These are phyloP conservation scores for Mycena sanguinolenta DNA, from an alignment of 768 basidiomycete species.

Conservation along the genomic window DNA sequence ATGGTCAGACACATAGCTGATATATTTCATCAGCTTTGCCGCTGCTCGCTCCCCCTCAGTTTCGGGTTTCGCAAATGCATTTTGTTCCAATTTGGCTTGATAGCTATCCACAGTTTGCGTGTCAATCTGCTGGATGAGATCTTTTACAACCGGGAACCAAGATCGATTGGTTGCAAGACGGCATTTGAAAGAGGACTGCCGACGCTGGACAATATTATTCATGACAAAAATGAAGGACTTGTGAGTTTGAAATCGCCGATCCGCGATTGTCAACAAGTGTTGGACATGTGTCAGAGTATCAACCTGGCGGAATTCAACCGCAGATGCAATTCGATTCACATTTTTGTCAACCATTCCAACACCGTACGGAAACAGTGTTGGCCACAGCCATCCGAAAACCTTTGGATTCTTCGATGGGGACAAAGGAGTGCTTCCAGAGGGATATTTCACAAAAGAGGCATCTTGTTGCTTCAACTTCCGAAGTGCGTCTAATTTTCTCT, in stretches of 20 bases:
- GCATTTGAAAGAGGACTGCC: constrained; percentile 26
- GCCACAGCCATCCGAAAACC: constrained; percentile 36
- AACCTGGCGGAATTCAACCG: constrained; percentile 24
- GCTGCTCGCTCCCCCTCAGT: constrained; percentile 36
- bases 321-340: constrained; percentile 5
- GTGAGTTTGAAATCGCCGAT: constrained; percentile 34
- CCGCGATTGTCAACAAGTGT: constrained; percentile 25
- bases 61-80: constrained; percentile 34
- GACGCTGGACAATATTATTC: constrained; percentile 31
- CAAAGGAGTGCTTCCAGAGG: constrained; percentile 28
- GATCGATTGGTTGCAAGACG: constrained; percentile 25
- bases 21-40: constrained; percentile 29
- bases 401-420: constrained; percentile 34
- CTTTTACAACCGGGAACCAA: constrained; percentile 32
- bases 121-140: constrained; percentile 22
- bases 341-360: constrained; percentile 38
- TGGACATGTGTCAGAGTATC: constrained; percentile 26
- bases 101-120: constrained; percentile 15
- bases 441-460: constrained; percentile 35
- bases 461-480: constrained; percentile 19
- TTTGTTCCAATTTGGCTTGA: constrained; percentile 25
- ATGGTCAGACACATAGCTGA: constrained; percentile 36
- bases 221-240: constrained; percentile 34
- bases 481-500: constrained; percentile 32
- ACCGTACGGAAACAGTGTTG: constrained; percentile 41